Evolutionary conservation across 2,329 filamentous ascomycete genomes (phyloP).

Genomic region (Venturiaceae sp.): DNA sequence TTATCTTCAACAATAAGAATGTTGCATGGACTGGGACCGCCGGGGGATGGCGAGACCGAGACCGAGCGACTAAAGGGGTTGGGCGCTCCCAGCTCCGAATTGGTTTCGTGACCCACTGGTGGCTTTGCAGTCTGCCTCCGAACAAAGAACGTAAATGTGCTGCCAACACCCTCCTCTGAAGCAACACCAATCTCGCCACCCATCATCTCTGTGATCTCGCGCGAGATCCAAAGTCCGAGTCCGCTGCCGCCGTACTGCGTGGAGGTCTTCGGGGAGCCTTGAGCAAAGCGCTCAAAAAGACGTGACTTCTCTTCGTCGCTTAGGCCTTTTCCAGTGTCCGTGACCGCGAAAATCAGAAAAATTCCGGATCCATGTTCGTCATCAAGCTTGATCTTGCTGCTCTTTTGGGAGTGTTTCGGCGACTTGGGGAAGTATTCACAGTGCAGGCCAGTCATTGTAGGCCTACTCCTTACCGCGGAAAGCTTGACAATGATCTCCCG

Average conservation of each 20-base stretch:
- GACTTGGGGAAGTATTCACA: background rate
- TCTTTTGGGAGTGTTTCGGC: background rate
- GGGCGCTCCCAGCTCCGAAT: background rate
- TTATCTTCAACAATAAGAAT: constrained; percentile 10
- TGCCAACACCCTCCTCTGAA: constrained; percentile 48
- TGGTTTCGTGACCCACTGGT: background rate
- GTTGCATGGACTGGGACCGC: background rate
- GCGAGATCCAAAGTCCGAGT: constrained; percentile 55
- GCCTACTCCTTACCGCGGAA: background rate
- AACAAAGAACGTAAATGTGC: constrained; percentile 59
- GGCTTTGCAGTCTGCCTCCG: constrained; percentile 20
- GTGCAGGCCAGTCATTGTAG: background rate
- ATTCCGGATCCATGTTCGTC: constrained; percentile 12
- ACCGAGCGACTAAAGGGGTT: background rate
- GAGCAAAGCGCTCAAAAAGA: constrained; percentile 60
- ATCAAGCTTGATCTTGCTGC: background rate
- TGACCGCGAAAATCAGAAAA: constrained; percentile 52
- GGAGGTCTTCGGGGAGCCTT: constrained; percentile 56
- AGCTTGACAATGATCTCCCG: background rate
- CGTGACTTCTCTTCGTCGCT: constrained; percentile 44
- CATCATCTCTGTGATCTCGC: constrained; percentile 58
- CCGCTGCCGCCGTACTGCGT: background rate
- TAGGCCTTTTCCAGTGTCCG: constrained; percentile 56
- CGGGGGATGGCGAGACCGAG: too few species aligned
- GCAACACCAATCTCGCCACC: constrained; percentile 61